phyloP scores from a whole-genome alignment of 2,329 filamentous ascomycete genomes.

The Clonostachys rhizophaga region DNA sequence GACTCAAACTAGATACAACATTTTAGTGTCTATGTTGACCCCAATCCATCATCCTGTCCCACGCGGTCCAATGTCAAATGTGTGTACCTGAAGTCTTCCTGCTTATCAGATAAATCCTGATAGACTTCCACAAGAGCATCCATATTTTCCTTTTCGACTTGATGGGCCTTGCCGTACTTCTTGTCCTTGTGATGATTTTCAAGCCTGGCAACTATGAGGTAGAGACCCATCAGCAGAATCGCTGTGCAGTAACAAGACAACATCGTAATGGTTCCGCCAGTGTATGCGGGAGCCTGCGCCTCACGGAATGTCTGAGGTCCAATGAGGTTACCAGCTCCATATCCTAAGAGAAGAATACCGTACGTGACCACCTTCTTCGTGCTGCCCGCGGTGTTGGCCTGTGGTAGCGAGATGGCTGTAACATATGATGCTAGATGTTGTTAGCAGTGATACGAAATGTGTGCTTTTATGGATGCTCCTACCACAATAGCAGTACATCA shows the following conservation, averaged over 20 bases:
- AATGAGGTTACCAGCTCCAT: constrained; percentile 4
- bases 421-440: constrained; percentile 7
- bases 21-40: too few relatives aligned
- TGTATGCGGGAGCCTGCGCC: not conserved
- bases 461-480: not conserved
- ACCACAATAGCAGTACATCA: constrained; percentile 1
- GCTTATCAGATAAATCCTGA: not conserved
- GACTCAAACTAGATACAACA: too few relatives aligned
- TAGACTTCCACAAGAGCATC: not conserved
- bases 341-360: constrained; percentile 5
- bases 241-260: constrained; percentile 31
- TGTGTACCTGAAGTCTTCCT: not conserved
- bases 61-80: not conserved
- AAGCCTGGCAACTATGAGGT: not conserved
- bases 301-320: constrained; percentile 6
- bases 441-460: constrained; percentile 5
- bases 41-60: too few relatives aligned
- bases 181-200: not conserved
- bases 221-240: not conserved
- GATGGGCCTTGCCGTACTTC: not conserved
- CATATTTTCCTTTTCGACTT: not conserved
- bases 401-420: constrained; percentile 52
- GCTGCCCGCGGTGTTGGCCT: constrained; percentile 29
- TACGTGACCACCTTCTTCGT: constrained; percentile 8
- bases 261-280: constrained; percentile 41